These are phyloP conservation scores for Galerina marginata DNA, from an alignment of 768 basidiomycete genomes.

Conservation along the genomic window DNA sequence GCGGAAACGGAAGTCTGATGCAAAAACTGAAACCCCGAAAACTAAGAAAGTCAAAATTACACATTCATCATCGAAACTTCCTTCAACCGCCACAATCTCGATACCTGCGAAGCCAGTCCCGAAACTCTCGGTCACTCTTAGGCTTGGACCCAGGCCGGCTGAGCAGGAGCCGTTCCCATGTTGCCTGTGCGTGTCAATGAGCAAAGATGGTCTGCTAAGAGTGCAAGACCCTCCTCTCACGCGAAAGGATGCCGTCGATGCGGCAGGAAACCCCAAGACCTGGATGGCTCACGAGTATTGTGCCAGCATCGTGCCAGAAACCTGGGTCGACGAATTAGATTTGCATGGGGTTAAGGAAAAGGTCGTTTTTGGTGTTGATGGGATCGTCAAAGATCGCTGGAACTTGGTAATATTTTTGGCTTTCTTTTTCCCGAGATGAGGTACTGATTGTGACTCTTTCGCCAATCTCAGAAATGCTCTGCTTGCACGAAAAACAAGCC, in stretches of 20 bases:
- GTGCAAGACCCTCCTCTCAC: constrained; percentile 72
- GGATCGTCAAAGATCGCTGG: constrained; percentile 92
- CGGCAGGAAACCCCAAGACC: constrained; percentile 46
- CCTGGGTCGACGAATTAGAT: constrained; percentile 80
- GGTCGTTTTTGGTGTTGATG: constrained; percentile 84
- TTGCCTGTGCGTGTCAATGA: constrained; percentile 67
- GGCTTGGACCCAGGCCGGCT: constrained; percentile 65
- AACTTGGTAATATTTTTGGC: constrained; percentile 65
- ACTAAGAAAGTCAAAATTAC: constrained; percentile 56
- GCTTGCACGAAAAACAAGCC: constrained; percentile 73
- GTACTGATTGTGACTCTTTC: constrained; percentile 2
- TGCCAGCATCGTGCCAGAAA: constrained; percentile 85
- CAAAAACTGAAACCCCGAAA: constrained; percentile 39
- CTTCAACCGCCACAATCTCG: constrained; percentile 17
- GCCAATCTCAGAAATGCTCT: constrained; percentile 79
- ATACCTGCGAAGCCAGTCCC: constrained; percentile 26
- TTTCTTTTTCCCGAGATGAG: neutral
- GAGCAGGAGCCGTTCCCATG: constrained; percentile 66
- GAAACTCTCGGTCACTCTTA: constrained; percentile 66
- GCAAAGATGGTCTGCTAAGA: constrained; percentile 57
- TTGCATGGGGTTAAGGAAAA: constrained; percentile 47
- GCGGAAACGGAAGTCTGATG: constrained; percentile 48
- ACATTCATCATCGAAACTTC: constrained; percentile 32
- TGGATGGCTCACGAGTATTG: constrained; percentile 87
- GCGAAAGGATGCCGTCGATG: constrained; percentile 57